Evolutionary conservation across 78 protist species (phyloP), one percentile per base, ranked within the genome.

Genomic region (Polysphondylium violaceum): DNA sequence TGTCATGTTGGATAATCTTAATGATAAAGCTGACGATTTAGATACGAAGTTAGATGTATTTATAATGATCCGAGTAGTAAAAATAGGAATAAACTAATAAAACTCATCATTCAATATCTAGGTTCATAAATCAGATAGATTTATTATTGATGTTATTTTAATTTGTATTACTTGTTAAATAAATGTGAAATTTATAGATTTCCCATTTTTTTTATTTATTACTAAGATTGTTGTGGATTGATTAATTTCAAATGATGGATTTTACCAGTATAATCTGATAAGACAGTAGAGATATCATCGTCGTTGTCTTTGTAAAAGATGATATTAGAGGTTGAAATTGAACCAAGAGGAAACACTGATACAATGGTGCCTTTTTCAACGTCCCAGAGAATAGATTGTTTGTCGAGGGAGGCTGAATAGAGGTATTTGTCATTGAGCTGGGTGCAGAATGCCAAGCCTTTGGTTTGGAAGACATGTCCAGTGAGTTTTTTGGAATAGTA

Each of bases 231-330:
- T n/a, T n/a, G n/a, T n/a, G n/a, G n/a, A 33, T 33, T 33, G 5
- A 61, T 29, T 56, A 81, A 40, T 55, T 56, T 81, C 35, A 81
- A 40, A 17, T 81, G 56, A 40, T 81, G 89, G 38, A 81, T 81
- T 55, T 81, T 81, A 55, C 89, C 89, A 21, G 89, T 81, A n/a
- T 81, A 81, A 29, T 81, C 89, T 1, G 89, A 81, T 55, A 68
- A 17, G 9, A 68, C 33, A 6, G 77, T 38, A 4, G 77, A 21
- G 43, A 81, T 1, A n/a, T 31, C 9, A 33, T 71, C 51, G n/a
- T 29, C 23, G 19, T 53, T 41, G 40, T 81, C 77, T 25, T 25
- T 21, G 17, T 65, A 67, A 21, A 81, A 59, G 8, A 81, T 7
- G 40, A 81, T 55, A 29, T 81, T 81, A 19, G 89, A 81, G 19